These are phyloP conservation scores for Polyplosphaeria fusca DNA, from an alignment of 495 filamentous ascomycete genomes.

Conservation along the genomic window DNA sequence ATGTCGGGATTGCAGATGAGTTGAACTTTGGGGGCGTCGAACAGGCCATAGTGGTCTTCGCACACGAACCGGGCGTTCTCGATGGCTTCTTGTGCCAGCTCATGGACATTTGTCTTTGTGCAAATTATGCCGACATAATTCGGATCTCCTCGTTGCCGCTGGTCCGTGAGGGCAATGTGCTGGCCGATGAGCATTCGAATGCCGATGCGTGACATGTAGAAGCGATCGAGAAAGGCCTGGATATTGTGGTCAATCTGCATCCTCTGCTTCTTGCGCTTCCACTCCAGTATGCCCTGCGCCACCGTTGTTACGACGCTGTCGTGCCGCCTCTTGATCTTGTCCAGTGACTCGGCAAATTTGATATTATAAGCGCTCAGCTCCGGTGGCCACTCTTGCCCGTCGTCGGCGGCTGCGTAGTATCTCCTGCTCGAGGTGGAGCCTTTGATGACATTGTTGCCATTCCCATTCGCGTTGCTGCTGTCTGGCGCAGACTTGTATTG, in stretches of 20 bases:
- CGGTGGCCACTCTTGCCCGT: conserved; percentile 85
- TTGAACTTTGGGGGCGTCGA: conserved; percentile 94
- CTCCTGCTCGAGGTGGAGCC: conserved; percentile 53
- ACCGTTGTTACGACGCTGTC: conserved; percentile 92
- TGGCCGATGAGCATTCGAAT: conserved; percentile 99
- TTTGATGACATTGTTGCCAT: conserved; percentile 43
- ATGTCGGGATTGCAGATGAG: conserved; percentile 89
- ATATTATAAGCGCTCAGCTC: conserved; percentile 93
- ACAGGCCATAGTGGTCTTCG: conserved; percentile 97
- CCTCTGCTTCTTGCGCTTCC: conserved; percentile 91
- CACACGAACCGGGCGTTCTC: conserved; percentile 98
- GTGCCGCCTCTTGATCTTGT: conserved; percentile 92
- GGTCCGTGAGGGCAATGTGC: conserved; percentile 93
- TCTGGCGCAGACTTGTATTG: conserved; percentile 76
- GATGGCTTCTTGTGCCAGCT: conserved; percentile 93
- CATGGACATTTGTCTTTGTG: conserved; percentile 95
- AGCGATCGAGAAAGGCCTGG: conserved; percentile 93
- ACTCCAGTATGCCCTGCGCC: conserved; percentile 94
- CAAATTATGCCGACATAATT: conserved; percentile 98
- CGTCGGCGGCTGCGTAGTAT: conserved; percentile 90
- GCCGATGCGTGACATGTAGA: conserved; percentile 99
- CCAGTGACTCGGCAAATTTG: conserved; percentile 76
- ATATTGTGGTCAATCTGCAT: conserved; percentile 98
- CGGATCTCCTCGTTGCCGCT: conserved; percentile 79
- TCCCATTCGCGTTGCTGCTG: conserved; percentile 44